phyloP scores from a whole-genome alignment of 2,329 filamentous ascomycete genomes.

The Corynespora cassiicola region DNA sequence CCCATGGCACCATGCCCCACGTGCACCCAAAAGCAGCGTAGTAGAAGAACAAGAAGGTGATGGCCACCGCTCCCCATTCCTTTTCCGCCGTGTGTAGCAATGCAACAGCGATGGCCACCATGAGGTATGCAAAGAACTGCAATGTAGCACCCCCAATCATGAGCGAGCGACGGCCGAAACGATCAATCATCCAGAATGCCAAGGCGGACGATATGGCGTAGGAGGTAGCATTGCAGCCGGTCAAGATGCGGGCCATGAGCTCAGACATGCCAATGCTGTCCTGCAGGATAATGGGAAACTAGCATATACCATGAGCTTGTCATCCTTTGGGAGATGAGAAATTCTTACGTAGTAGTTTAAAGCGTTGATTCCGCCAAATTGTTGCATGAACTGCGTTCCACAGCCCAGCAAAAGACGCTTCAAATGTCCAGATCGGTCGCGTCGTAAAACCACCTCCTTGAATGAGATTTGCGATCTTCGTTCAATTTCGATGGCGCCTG shows the following conservation, averaged over 20 bases:
- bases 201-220: conserved; percentile 25
- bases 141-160: conserved; percentile 23
- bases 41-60: conserved; percentile 20
- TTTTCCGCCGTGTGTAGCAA: conserved; percentile 4
- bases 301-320: not conserved
- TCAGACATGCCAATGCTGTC: conserved; percentile 17
- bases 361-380: conserved; percentile 17
- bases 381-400: conserved; percentile 20
- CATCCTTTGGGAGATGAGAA: too few relatives aligned
- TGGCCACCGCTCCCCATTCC: conserved; percentile 14
- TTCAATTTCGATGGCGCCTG: conserved; percentile 16
- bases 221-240: conserved; percentile 24
- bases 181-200: conserved; percentile 30
- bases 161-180: conserved; percentile 24
- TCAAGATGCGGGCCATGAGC: conserved; percentile 18
- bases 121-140: conserved; percentile 25
- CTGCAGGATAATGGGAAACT: conserved; percentile 17
- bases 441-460: conserved; percentile 13
- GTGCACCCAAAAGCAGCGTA: conserved; percentile 16
- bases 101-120: conserved; percentile 26
- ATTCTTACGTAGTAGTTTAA: conserved; percentile 14
- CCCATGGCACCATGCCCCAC: conserved; percentile 43
- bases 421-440: conserved; percentile 13
- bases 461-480: conserved; percentile 11
- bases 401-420: conserved; percentile 16